These are phyloP conservation scores for Fusarium papillatum DNA, from an alignment of 2,329 filamentous ascomycete species.

Conservation along the genomic window DNA sequence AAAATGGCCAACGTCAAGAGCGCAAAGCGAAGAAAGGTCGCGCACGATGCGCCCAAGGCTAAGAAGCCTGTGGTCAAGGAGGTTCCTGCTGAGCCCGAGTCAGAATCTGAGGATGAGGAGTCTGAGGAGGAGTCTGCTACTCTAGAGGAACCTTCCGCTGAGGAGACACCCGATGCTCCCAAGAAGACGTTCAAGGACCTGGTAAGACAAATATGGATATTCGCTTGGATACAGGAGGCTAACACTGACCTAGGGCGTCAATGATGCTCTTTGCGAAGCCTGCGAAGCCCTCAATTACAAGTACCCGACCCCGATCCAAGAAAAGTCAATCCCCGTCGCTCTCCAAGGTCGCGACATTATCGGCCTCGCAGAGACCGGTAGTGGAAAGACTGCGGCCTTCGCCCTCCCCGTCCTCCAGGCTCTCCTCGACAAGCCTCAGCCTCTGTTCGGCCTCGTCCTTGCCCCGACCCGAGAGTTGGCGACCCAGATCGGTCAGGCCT, in stretches of 20 bases:
- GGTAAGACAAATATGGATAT: constrained; percentile 49
- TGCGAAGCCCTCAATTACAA: constrained; percentile 88
- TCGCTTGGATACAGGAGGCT: neutral
- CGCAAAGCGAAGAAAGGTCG: constrained; percentile 58
- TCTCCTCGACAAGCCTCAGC: constrained; percentile 88
- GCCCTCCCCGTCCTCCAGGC: constrained; percentile 93
- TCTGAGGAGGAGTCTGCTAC: constrained; percentile 52
- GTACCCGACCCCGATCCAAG: constrained; percentile 89
- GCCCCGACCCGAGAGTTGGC: constrained; percentile 95
- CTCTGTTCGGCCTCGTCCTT: constrained; percentile 89
- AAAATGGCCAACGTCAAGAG: constrained; percentile 49
- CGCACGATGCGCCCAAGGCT: constrained; percentile 45
- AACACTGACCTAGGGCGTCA: constrained; percentile 72
- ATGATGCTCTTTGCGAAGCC: constrained; percentile 90
- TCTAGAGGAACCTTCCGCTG: constrained; percentile 48
- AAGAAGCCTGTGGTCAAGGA: constrained; percentile 28
- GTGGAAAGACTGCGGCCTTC: constrained; percentile 96
- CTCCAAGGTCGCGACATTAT: constrained; percentile 89
- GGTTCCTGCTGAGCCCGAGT: constrained; percentile 22
- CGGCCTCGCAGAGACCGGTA: constrained; percentile 94
- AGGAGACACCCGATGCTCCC: constrained; percentile 48
- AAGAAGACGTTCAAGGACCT: constrained; percentile 80
- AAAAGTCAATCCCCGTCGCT: constrained; percentile 85
- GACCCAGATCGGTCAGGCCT: constrained; percentile 88
- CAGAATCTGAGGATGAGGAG: constrained; percentile 29